phyloP scores from a whole-genome alignment of 257 asterid genomes.

The Solanum microdontum region DNA sequence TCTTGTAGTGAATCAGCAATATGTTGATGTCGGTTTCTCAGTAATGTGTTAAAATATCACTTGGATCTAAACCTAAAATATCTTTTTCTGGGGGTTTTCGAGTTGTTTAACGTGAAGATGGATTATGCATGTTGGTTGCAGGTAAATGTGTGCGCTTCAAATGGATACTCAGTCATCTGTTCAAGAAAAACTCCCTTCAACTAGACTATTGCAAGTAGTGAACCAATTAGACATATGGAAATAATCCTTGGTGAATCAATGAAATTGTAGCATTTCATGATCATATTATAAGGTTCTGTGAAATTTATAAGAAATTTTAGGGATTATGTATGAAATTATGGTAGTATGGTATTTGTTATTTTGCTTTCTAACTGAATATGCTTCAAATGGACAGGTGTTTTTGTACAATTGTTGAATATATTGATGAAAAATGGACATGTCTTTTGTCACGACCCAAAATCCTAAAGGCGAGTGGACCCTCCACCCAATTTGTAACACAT shows the following conservation, averaged over 20 bases:
- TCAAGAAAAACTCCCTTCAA: not conserved
- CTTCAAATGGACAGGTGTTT: too few relatives aligned
- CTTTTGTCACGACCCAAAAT: too few relatives aligned
- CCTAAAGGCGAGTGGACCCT: too few relatives aligned
- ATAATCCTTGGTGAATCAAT: not conserved
- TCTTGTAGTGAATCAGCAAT: not conserved
- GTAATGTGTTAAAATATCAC: not conserved
- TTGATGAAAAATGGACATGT: too few relatives aligned
- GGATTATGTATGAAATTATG: not conserved
- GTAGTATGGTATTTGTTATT: not conserved
- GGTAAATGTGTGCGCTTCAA: not conserved
- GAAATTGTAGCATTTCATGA: not conserved
- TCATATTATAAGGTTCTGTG: not conserved
- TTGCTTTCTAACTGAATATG: not conserved
- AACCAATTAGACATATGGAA: not conserved
- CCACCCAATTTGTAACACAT: too few relatives aligned
- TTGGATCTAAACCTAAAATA: not conserved
- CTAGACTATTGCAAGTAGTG: not conserved
- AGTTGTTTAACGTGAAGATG: not conserved
- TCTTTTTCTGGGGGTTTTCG: not conserved
- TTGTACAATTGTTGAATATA: too few relatives aligned
- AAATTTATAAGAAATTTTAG: not conserved
- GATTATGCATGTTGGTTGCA: not conserved
- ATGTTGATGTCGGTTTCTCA: not conserved
- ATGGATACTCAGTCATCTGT: not conserved